A percentile compares a stretch with the other conserved stretches of the same genome.
phyloP scores from a whole-genome alignment of 1,284 basidiomycete species.

The Tilletia caries region DNA sequence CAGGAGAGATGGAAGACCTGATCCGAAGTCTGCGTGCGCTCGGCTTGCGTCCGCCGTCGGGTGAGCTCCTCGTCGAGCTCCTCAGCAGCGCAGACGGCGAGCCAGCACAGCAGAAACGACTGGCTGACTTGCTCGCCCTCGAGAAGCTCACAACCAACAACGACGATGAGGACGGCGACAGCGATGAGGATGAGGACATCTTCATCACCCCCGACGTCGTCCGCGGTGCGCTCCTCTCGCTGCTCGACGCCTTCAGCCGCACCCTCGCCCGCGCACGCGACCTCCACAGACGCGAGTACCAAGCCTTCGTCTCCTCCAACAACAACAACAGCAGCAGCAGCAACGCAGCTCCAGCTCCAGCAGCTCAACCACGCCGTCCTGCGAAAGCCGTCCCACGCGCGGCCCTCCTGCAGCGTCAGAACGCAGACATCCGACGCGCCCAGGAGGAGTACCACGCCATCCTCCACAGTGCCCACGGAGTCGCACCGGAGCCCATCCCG shows the following conservation, averaged over 20 bases:
- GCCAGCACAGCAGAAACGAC: slow-evolving; percentile 37
- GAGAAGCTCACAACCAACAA: slow-evolving; percentile 10
- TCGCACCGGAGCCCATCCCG: slow-evolving; percentile 24
- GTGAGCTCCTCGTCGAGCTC: slow-evolving; percentile 45
- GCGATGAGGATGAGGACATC: slow-evolving; percentile 18
- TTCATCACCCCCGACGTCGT: slow-evolving; percentile 47
- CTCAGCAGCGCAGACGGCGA: slow-evolving; percentile 29
- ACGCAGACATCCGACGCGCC: slow-evolving; percentile 38
- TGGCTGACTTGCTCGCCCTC: slow-evolving; percentile 44
- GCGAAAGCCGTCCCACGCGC: slow-evolving; percentile 41
- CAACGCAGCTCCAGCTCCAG: slow-evolving; percentile 26
- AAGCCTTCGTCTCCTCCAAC: background rate
- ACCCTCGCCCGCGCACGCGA: slow-evolving; percentile 35
- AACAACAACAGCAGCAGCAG: background rate
- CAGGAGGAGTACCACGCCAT: slow-evolving; percentile 29
- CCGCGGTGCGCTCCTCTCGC: slow-evolving; percentile 44
- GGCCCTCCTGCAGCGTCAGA: slow-evolving; percentile 39
- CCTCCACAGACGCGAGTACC: slow-evolving; percentile 13
- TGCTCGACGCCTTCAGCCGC: slow-evolving; percentile 46
- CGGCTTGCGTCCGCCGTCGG: slow-evolving; percentile 37
- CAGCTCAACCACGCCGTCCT: slow-evolving; percentile 17
- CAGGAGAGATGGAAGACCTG: slow-evolving; percentile 43
- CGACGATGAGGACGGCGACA: slow-evolving; percentile 4
- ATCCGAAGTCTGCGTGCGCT: slow-evolving; percentile 44
- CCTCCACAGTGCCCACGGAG: background rate